Percentiles rank a stretch among this genome's conserved stretches.
Evolutionary conservation across 257 asterid species (phyloP).

Genomic region (Eucommia ulmoides): DNA sequence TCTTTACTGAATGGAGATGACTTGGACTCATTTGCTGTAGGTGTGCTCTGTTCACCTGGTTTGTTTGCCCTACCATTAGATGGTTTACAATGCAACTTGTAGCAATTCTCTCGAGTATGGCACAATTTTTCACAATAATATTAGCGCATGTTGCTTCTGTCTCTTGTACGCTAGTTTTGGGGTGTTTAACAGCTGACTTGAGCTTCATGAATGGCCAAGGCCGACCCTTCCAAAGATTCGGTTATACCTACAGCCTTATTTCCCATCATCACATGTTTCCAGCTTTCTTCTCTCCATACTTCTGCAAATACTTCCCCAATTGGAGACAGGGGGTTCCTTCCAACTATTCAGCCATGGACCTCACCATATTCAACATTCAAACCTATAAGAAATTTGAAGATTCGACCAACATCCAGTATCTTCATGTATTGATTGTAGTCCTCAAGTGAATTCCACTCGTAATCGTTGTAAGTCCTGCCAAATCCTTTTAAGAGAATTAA

Average conservation of each 20-base stretch:
- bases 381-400: neutral
- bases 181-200: neutral
- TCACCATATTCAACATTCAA: neutral
- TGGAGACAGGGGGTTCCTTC: neutral
- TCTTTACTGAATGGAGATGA: neutral
- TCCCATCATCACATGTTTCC: neutral
- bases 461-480: neutral
- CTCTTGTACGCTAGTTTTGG: neutral
- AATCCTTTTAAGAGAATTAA: neutral
- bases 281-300: neutral
- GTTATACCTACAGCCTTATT: neutral
- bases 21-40: neutral
- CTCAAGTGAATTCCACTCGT: neutral
- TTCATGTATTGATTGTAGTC: neutral
- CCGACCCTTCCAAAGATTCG: neutral
- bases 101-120: neutral
- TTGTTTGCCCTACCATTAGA: neutral
- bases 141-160: neutral
- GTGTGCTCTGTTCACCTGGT: neutral
- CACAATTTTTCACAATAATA: neutral
- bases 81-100: neutral
- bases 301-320: neutral
- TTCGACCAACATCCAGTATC: neutral
- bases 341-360: neutral
- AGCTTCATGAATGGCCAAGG: neutral